A percentile compares a stretch with the other conserved stretches of the same genome.
Conservation (phyloP, 805 yeast species). For the Pichia pseudocactophila region DNA sequence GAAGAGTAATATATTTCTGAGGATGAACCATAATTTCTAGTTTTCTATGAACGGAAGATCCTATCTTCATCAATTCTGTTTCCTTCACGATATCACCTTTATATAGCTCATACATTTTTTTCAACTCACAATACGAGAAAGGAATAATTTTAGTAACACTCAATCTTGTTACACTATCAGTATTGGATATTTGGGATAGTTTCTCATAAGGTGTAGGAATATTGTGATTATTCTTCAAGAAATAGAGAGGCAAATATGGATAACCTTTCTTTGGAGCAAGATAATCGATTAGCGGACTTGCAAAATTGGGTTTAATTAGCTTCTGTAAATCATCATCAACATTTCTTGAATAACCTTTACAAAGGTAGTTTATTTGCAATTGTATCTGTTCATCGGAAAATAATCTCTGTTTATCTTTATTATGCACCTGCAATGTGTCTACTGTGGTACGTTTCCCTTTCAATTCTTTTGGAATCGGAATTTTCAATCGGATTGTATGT, state of each 20-base stretch:
- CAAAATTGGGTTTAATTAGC: too few species aligned
- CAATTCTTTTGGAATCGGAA: not conserved
- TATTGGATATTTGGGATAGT: not conserved
- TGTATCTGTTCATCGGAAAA: not conserved
- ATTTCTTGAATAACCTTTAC: too few species aligned
- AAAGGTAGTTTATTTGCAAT: too few species aligned
- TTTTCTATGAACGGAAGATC: constrained; percentile 37
- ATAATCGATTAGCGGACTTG: not conserved
- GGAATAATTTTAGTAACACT: constrained; percentile 56
- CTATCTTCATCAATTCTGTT: constrained; percentile 37
- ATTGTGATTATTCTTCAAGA: not conserved
- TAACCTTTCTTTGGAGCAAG: not conserved
- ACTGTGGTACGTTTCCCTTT: not conserved
- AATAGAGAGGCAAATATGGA: constrained; percentile 3
- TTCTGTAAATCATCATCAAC: too few species aligned
- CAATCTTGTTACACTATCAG: constrained; percentile 26
- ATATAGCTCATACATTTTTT: constrained; percentile 44
- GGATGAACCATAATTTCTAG: constrained; percentile 43
- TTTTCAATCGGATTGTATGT: not conserved
- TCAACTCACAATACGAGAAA: constrained; percentile 61
- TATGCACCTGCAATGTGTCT: not conserved
- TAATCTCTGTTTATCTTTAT: not conserved
- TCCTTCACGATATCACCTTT: constrained; percentile 24
- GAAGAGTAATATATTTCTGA: constrained; percentile 12
- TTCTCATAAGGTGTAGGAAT: constrained; percentile 10